Evolutionary conservation across 805 yeast genomes (phyloP).

Genomic region (Diddensiella santjacobensis): DNA sequence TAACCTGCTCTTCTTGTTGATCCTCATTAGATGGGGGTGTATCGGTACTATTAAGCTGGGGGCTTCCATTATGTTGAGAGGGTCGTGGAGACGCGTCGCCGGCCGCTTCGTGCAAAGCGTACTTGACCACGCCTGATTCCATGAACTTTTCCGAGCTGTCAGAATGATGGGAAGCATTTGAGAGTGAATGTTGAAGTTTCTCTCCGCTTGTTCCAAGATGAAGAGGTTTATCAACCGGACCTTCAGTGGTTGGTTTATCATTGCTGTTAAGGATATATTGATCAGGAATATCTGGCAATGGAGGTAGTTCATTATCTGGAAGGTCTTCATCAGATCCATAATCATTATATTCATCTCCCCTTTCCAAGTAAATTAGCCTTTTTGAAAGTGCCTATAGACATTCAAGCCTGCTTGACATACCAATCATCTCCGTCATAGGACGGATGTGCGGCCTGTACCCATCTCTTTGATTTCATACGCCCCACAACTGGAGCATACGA

Average conservation of each 20-base stretch:
- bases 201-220: slow-evolving; percentile 12
- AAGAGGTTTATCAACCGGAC: slow-evolving; percentile 8
- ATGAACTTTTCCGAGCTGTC: slow-evolving; percentile 14
- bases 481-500: slow-evolving; percentile 28
- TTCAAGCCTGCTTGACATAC: slow-evolving; percentile 13
- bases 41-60: neutral
- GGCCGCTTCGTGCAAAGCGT: slow-evolving; percentile 12
- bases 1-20: neutral
- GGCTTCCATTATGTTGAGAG: neutral
- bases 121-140: slow-evolving; percentile 21
- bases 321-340: slow-evolving; percentile 20
- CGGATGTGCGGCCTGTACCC: slow-evolving; percentile 34
- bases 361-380: neutral
- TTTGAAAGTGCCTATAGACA: neutral
- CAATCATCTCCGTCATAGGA: slow-evolving; percentile 37
- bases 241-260: neutral
- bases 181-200: slow-evolving; percentile 9
- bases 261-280: neutral
- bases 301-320: slow-evolving; percentile 18
- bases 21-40: neutral
- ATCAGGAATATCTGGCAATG: slow-evolving; percentile 23
- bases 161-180: slow-evolving; percentile 5
- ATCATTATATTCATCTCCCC: slow-evolving; percentile 34
- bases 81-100: slow-evolving; percentile 5
- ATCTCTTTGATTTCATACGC: slow-evolving; percentile 33